These are phyloP conservation scores for Ceratonia siliqua DNA, from an alignment of 306 rosid species.

Conservation along the genomic window DNA sequence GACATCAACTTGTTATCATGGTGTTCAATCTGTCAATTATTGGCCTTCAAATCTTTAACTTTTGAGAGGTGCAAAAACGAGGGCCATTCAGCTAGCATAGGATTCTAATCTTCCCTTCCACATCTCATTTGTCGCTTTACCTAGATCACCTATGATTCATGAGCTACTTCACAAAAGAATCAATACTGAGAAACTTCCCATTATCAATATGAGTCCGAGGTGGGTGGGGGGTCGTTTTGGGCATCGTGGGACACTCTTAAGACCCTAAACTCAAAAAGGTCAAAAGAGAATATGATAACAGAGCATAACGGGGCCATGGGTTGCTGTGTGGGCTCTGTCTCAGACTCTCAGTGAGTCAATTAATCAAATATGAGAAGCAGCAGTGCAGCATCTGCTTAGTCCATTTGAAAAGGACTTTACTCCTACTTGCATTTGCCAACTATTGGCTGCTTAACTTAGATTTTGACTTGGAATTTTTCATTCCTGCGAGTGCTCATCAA, in stretches of 20 bases:
- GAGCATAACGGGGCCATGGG: not conserved
- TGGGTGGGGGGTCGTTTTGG: slow-evolving; percentile 44
- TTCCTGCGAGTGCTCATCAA: slow-evolving; percentile 38
- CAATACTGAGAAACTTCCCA: slow-evolving; percentile 45
- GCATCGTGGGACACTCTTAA: slow-evolving; percentile 34
- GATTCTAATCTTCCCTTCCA: slow-evolving; percentile 62
- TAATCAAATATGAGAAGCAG: slow-evolving; percentile 2
- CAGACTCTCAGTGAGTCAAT: slow-evolving; percentile 31
- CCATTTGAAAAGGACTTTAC: slow-evolving; percentile 38
- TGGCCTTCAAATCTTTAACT: slow-evolving; percentile 41
- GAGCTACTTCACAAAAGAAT: slow-evolving; percentile 16
- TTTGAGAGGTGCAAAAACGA: slow-evolving; percentile 27
- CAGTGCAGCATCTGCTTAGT: slow-evolving; percentile 29
- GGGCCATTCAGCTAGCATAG: slow-evolving; percentile 57
- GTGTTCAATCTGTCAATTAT: slow-evolving; percentile 48
- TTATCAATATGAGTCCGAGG: slow-evolving; percentile 38
- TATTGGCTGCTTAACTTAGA: slow-evolving; percentile 32
- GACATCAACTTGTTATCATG: slow-evolving; percentile 3
- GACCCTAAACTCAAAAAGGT: slow-evolving; percentile 19
- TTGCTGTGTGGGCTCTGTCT: slow-evolving; percentile 11
- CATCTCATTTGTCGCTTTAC: slow-evolving; percentile 53
- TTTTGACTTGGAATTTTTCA: slow-evolving; percentile 49
- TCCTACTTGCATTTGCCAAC: slow-evolving; percentile 33
- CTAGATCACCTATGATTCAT: slow-evolving; percentile 6
- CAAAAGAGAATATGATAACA: slow-evolving; percentile 21